Evolutionary conservation across 1,284 basidiomycete genomes (phyloP).

Genomic region (Schizophyllum commune): DNA sequence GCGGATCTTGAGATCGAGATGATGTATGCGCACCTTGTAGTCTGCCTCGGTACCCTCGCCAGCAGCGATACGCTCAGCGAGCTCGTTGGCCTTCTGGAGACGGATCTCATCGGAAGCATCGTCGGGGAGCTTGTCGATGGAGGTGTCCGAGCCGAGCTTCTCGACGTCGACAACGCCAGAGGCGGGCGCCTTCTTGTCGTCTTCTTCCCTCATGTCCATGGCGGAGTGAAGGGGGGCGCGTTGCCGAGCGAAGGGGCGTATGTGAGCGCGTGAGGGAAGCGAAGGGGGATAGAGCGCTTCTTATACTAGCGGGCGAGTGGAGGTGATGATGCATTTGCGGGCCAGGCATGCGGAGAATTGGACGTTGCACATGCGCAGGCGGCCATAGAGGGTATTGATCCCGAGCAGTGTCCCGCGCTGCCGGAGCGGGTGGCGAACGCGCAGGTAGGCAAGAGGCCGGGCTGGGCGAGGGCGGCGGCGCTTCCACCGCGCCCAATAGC

Average conservation of each 20-base stretch:
- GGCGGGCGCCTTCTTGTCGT: neutral
- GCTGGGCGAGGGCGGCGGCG: too few species aligned
- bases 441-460: too few species aligned
- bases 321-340: neutral
- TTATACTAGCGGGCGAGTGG: neutral
- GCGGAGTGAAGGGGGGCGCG: neutral
- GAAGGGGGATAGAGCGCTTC: neutral
- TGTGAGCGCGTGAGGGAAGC: neutral
- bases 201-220: neutral
- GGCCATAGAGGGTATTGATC: neutral
- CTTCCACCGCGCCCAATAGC: too few species aligned
- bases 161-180: neutral
- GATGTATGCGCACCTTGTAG: constrained; percentile 1
- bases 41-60: neutral
- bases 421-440: too few species aligned
- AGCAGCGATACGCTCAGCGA: neutral
- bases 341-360: neutral
- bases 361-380: neutral
- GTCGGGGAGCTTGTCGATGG: neutral
- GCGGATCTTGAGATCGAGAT: constrained; percentile 7
- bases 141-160: neutral
- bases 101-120: neutral
- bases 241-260: neutral
- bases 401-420: neutral
- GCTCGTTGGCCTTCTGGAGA: neutral